Conservation (phyloP, 306 rosid genomes). For the Prunus davidiana region DNA sequence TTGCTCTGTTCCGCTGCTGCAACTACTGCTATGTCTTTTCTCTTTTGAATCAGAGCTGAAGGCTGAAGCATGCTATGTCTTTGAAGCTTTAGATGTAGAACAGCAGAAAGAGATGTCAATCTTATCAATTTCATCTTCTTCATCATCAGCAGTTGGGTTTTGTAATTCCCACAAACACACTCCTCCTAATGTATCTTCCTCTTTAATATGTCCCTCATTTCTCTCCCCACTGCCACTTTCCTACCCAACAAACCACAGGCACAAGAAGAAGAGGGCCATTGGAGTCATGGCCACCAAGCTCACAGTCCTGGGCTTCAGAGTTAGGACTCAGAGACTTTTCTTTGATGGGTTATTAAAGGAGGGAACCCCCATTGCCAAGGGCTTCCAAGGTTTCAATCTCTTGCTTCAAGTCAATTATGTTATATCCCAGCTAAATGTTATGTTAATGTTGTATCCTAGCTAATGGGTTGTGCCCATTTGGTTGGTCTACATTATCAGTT, state of each 20-base stretch:
- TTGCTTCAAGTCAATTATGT: neutral
- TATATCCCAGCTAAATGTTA: neutral
- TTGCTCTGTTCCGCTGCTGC: neutral
- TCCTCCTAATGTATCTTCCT: neutral
- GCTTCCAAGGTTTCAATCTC: constrained; percentile 12
- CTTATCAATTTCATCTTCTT: constrained; percentile 2
- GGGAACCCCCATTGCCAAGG: neutral
- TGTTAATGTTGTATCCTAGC: neutral
- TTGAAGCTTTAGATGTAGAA: constrained; percentile 8
- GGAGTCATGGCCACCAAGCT: neutral
- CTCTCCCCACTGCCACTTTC: neutral
- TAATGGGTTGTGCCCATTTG: neutral
- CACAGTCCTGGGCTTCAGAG: neutral
- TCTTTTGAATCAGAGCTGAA: neutral
- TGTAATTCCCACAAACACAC: neutral
- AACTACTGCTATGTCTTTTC: neutral
- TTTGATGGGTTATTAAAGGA: neutral
- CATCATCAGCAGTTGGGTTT: neutral
- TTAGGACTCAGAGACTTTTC: neutral
- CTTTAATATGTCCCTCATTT: constrained; percentile 1
- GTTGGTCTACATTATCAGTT: neutral
- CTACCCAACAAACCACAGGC: neutral
- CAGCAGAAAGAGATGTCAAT: constrained; percentile 16
- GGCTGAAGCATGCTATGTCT: neutral
- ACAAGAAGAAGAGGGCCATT: neutral